Evolutionary conservation across 176 grass and related monocot genomes (phyloP), one percentile per base, ranked within the genome.

Genomic region (Triticum turgidum): DNA sequence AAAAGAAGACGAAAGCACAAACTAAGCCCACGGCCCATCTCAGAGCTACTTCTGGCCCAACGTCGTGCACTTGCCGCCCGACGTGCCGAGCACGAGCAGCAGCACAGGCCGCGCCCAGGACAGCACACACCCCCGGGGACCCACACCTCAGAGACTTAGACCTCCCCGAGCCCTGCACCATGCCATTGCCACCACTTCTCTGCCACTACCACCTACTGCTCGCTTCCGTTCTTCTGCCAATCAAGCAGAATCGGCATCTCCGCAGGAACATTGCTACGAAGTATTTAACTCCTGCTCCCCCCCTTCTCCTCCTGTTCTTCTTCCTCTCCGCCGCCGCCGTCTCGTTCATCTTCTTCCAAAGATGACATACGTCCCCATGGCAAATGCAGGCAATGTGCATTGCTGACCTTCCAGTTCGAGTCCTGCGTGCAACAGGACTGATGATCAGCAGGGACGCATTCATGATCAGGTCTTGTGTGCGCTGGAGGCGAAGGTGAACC

Each of bases 71-170:
- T 72, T 6, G 52, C 7, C 38, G 52, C 7, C 38, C 56, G 22
- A 85, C 87, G 82, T 85, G 87, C 87, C 5, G 59, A 18, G 68
- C 87, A 89, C 74, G 74, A 56, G 74, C 47, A 77, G 74, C 47
- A 56, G 37, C 82, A 80, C 76, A 68, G 18, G 13, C 38, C 13
- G 42, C 3, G 64, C 18, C 17, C 4, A 18, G 25, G 25, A 76
- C 45, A 7, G 24, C 7, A 52, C 24, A 52, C 44, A 49, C n/a
- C 3, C 4, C 41, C 14, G 20, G 10, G 10, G 56, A 1, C 17
- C 58, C 76, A 17, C 85, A 5, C 2, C 6, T 38, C 39, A 73
- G 74, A 18, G 81, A 65, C 54, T 6, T 6, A 74, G 5, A 15
- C 0, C 7, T 11, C 5, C 5, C 5, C 21, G 2, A 12, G 10